Evolutionary conservation across 129 eudicot species (phyloP).

Genomic region (Tagetes erecta): DNA sequence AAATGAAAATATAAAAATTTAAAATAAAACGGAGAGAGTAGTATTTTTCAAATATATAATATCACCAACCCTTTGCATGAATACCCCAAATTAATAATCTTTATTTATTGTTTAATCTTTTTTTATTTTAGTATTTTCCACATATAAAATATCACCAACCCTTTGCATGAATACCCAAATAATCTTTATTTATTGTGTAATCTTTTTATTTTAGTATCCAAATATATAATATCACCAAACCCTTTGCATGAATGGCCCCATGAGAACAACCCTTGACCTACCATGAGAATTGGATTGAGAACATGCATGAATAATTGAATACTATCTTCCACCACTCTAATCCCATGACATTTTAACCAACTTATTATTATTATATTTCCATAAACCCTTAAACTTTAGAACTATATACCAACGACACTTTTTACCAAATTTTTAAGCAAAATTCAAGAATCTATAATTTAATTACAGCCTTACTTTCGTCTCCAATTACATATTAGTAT

Average conservation of each 20-base stretch:
- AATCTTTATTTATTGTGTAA: too few species aligned
- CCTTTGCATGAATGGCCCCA: constrained; percentile 29
- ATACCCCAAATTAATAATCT: too few species aligned
- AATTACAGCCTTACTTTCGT: background rate
- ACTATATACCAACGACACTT: constrained; percentile 28
- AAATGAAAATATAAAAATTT: too few species aligned
- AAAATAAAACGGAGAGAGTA: too few species aligned
- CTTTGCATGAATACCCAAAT: too few species aligned
- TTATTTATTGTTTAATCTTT: too few species aligned
- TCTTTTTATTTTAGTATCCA: background rate
- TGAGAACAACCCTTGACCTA: constrained; percentile 33
- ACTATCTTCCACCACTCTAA: constrained; percentile 30
- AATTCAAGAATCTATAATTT: constrained; percentile 17
- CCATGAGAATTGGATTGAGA: constrained; percentile 20
- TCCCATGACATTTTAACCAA: constrained; percentile 27
- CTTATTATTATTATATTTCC: constrained; percentile 10
- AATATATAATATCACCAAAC: background rate
- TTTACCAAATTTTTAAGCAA: background rate
- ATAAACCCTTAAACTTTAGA: constrained; percentile 10
- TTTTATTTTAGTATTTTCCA: background rate
- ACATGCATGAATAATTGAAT: constrained; percentile 38
- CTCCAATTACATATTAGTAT: background rate
- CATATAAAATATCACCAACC: background rate
- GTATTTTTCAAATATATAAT: background rate
- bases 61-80: background rate